Percentiles rank a stretch among this genome's conserved stretches.
Conservation (phyloP, 345 rosid genomes). For the Populus ilicifolia region DNA sequence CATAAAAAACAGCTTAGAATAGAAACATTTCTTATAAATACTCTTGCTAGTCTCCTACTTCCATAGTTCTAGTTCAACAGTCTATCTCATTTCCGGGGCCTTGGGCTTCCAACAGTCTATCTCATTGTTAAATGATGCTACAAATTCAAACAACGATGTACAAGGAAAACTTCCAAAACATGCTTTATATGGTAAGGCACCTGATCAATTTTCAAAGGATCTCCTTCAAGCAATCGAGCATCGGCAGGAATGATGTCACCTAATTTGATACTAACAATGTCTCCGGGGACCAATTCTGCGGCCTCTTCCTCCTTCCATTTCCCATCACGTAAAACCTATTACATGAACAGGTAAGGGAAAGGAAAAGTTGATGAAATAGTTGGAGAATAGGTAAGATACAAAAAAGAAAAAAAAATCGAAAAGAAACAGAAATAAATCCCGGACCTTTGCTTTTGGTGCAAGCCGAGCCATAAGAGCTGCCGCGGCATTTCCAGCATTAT, state of each 20-base stretch:
- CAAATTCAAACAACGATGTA: background rate
- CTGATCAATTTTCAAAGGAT: slow-evolving; percentile 64
- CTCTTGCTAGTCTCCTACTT: background rate
- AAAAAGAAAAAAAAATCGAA: background rate
- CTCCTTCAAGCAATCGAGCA: slow-evolving; percentile 61
- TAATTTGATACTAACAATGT: slow-evolving; percentile 51
- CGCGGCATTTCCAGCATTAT: slow-evolving; percentile 59
- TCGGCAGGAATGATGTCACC: slow-evolving; percentile 61
- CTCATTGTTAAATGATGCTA: background rate
- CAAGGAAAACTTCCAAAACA: background rate
- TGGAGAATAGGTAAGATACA: background rate
- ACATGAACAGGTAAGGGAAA: background rate
- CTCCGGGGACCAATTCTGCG: slow-evolving; percentile 49
- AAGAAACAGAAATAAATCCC: background rate
- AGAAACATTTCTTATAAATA: too few species aligned
- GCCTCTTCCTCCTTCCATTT: slow-evolving; percentile 56
- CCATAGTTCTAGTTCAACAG: background rate
- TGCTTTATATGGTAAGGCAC: slow-evolving; percentile 10
- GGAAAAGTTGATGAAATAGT: background rate
- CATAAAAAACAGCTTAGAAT: background rate
- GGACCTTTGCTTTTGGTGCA: slow-evolving; percentile 55
- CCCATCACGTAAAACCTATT: slow-evolving; percentile 44
- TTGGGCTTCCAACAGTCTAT: background rate
- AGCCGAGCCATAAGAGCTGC: slow-evolving; percentile 59
- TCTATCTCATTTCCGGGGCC: background rate